Evolutionary conservation across 176 grass and related monocot species (phyloP).

Genomic region (Elaeis guineensis): DNA sequence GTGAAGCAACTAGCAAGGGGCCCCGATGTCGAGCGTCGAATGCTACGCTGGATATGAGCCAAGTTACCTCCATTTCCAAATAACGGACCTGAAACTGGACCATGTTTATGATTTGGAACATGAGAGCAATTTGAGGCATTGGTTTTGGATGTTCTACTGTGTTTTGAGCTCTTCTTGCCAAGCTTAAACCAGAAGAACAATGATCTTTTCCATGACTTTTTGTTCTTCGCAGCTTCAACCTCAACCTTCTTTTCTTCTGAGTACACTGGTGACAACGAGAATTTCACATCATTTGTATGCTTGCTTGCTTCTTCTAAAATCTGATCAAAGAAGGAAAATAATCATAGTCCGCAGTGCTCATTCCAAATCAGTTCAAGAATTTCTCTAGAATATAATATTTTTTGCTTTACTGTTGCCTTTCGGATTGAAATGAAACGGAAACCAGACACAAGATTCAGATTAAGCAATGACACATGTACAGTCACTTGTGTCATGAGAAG

Average conservation of each 20-base stretch:
- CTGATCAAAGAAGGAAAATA: not conserved
- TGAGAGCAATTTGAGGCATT: not conserved
- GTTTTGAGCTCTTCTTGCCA: not conserved
- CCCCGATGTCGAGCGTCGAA: not conserved
- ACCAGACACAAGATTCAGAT: no score
- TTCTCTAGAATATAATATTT: not conserved
- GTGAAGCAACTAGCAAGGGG: not conserved
- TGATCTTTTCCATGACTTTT: not conserved
- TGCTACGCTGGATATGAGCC: not conserved
- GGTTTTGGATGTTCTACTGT: not conserved
- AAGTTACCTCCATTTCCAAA: constrained; percentile 1
- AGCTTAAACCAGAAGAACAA: not conserved
- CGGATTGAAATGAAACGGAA: no score
- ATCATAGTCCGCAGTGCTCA: not conserved
- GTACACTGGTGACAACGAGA: not conserved
- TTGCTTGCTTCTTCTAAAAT: not conserved
- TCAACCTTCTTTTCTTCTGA: not conserved
- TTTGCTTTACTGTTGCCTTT: no score
- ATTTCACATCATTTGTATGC: not conserved
- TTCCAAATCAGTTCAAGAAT: not conserved
- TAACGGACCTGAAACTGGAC: not conserved
- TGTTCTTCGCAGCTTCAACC: not conserved
- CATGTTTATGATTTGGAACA: not conserved
- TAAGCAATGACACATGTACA: no score
- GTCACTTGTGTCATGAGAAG: no score